Base-by-base conservation (phyloP, 768 basidiomycete genomes). In the Antrodiella citrinella region DNA sequence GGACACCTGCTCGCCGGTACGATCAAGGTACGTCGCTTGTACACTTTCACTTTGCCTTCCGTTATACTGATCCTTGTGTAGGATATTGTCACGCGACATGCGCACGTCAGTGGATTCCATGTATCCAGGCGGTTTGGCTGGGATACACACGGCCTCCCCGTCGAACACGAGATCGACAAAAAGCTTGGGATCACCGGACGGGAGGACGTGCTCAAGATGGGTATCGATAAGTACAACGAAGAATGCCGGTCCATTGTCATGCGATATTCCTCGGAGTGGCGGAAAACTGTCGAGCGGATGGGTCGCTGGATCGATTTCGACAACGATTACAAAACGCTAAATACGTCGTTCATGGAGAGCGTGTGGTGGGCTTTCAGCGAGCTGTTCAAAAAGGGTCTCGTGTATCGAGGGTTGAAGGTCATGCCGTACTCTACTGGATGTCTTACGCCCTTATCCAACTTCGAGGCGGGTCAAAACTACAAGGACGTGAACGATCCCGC, bases 261-360 rank as follows among this genome's bases (percentile, higher is more conserved):
- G 94, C 80, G 92, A 45, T 98, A 98, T 66, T 77, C 94, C 2
- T 77, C 80, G 4, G 94, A 98, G 63, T 99, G 96, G 96, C 83
- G 93, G 45, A 63, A 71, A 26, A 98, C 94, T 3, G 95, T 99
- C 48, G 94, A 96, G 67, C 82, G 96, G 55, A 94, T 98, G 86
- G 96, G 95, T 26, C 83, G 96, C 55, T 99, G 96, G 96, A 98
- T 99, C 70, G 96, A 99, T 69, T 99, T 99, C 59, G 96, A 99
- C 68, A 90, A 97, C 59, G 96, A 97, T 61, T 99, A 99, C 75
- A 98, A 97, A 74, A 99, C 96, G 13, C 77, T 98, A 54, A 92
- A 98, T 61, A 67, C 82, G 4, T 72, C 82, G 7, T 99, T 90
- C 67, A 98, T 99, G 96, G 96, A 99, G 73, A 85, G 83, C 44